phyloP scores from a whole-genome alignment of 2,329 filamentous ascomycete species.

The Colletotrichum zoysiae region DNA sequence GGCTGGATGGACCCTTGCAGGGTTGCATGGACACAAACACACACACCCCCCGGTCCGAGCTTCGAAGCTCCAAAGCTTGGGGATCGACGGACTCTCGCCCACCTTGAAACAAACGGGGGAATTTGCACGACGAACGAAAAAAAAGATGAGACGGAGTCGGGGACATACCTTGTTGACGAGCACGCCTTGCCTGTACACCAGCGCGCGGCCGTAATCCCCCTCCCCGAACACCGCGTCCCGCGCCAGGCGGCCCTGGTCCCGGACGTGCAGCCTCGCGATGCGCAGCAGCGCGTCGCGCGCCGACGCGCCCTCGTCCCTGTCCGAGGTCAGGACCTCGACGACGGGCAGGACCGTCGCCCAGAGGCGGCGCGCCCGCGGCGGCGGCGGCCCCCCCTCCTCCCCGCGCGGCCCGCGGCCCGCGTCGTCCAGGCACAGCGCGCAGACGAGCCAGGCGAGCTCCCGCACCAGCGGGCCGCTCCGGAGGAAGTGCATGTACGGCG shows the following conservation, averaged over 20 bases:
- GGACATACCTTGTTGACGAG: constrained; percentile 8
- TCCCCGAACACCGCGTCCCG: constrained; percentile 9
- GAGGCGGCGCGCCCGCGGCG: background rate
- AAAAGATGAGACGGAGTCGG: background rate
- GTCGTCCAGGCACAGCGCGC: background rate
- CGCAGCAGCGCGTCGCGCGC: background rate
- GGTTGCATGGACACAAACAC: background rate
- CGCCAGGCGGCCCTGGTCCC: constrained; percentile 9
- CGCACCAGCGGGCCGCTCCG: background rate
- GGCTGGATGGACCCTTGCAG: constrained; percentile 2
- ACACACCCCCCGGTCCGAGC: background rate
- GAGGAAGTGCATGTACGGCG: constrained; percentile 29
- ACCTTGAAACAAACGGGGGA: background rate
- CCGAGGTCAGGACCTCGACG: background rate
- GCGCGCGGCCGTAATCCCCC: background rate
- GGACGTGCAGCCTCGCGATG: background rate
- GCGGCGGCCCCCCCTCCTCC: too few species aligned
- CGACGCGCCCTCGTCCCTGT: background rate
- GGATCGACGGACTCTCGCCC: background rate
- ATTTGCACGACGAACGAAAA: background rate
- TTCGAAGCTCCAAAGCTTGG: background rate
- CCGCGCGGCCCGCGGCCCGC: background rate
- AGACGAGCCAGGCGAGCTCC: constrained; percentile 25
- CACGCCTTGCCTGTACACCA: background rate
- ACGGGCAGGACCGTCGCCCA: background rate